These are phyloP conservation scores for Pyrrhoderma lamaoense DNA, from an alignment of 1,284 basidiomycete genomes.

Conservation along the genomic window DNA sequence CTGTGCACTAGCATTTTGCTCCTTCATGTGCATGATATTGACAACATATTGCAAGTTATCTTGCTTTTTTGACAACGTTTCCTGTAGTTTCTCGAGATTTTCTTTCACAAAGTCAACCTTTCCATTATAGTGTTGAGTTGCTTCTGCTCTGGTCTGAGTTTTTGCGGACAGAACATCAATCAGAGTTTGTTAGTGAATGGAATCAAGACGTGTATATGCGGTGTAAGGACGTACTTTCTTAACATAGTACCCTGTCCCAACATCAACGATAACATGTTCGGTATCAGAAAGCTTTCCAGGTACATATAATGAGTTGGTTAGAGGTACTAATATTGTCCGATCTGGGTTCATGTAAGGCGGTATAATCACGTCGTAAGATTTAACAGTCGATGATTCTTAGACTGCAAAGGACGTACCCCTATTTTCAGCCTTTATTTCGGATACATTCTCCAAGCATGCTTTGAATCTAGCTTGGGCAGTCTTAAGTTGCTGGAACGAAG, in stretches of 20 bases:
- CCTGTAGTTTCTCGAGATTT: constrained; percentile 79
- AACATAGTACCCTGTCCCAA: constrained; percentile 96
- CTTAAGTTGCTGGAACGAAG: constrained; percentile 89
- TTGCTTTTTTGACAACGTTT: constrained; percentile 82
- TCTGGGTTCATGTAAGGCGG: constrained; percentile 36
- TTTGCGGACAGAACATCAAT: neutral
- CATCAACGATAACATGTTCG: constrained; percentile 88
- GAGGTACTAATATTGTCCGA: constrained; percentile 83
- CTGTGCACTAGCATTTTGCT: constrained; percentile 40
- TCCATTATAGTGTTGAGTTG: constrained; percentile 63
- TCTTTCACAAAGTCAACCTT: constrained; percentile 75
- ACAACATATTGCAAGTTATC: constrained; percentile 76
- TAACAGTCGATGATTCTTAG: no score
- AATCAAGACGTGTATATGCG: neutral
- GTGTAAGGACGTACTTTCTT: constrained; percentile 62
- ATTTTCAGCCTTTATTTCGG: constrained; percentile 71
- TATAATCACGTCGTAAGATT: neutral
- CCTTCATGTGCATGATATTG: constrained; percentile 70
- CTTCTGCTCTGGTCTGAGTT: constrained; percentile 69
- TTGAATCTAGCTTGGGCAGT: constrained; percentile 91
- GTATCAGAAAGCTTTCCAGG: constrained; percentile 83
- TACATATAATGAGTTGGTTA: constrained; percentile 93
- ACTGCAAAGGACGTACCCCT: constrained; percentile 46
- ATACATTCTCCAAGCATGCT: constrained; percentile 77
- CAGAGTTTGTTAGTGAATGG: neutral